Conservation (phyloP, 441 rosid species). For the Kokia cookei region DNA sequence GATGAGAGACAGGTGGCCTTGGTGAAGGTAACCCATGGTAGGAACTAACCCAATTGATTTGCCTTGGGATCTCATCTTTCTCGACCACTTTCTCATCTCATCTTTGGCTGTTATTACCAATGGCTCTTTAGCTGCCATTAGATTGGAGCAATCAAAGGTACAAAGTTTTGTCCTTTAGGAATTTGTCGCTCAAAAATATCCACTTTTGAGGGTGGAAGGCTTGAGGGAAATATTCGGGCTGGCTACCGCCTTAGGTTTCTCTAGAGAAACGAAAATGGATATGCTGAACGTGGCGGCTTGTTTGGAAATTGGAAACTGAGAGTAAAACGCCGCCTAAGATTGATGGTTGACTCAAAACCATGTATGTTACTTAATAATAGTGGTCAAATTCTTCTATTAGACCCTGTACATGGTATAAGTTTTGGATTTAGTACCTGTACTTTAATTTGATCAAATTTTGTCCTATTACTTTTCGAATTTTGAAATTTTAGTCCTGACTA, state of each 20-base stretch:
- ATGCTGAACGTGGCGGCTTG: background rate
- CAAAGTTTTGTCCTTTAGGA: background rate
- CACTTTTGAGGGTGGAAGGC: background rate
- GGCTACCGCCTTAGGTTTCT: background rate
- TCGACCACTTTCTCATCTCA: slow-evolving; percentile 84
- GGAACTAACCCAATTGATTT: slow-evolving; percentile 68
- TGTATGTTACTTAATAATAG: background rate
- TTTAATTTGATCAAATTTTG: too few relatives aligned
- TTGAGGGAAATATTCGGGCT: background rate
- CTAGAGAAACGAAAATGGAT: background rate
- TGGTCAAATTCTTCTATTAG: too few relatives aligned
- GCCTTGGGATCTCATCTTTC: slow-evolving; percentile 51
- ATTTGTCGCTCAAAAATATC: background rate
- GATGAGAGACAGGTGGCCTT: slow-evolving; percentile 77
- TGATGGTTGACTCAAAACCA: background rate
- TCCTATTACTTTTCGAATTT: rapidly evolving
- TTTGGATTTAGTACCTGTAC: too few relatives aligned
- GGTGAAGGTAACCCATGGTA: slow-evolving; percentile 92
- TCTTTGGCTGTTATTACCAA: slow-evolving; percentile 48
- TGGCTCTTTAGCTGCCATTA: slow-evolving; percentile 28
- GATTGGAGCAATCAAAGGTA: background rate
- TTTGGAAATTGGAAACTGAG: background rate
- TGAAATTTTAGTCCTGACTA: too few relatives aligned
- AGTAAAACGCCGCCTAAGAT: background rate
- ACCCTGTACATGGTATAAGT: too few relatives aligned